Evolutionary conservation across 352 stramenopile genomes (phyloP).

Genomic region (Blastocystis sp.): DNA sequence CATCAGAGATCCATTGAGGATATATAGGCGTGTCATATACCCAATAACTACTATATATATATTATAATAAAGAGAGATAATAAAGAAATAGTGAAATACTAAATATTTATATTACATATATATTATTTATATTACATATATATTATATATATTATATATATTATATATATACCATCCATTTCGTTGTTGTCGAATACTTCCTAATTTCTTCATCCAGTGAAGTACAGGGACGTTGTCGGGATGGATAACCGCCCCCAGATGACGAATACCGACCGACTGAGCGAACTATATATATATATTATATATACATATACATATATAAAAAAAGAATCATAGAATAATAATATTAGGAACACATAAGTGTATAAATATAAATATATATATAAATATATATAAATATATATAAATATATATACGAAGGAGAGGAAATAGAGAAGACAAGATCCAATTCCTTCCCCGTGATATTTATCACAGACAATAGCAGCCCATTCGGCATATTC

Average conservation of each 20-base stretch:
- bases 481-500: conserved; percentile 23
- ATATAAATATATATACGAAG: not conserved
- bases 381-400: conserved; percentile 1
- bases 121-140: no score
- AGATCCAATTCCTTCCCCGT: conserved; percentile 21
- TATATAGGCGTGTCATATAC: conserved; percentile 2
- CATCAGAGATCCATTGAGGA: conserved; percentile 4
- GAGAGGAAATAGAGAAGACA: conserved; percentile 16
- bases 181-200: not conserved
- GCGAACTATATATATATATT: conserved; percentile 16
- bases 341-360: no score
- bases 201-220: conserved; percentile 37
- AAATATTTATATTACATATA: no score
- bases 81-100: no score
- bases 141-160: not conserved
- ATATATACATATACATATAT: not conserved
- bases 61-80: no score
- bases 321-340: conserved; percentile 12
- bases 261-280: conserved; percentile 1
- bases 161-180: conserved; percentile 1
- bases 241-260: conserved; percentile 15
- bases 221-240: conserved; percentile 25
- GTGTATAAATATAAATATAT: no score
- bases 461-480: conserved; percentile 26
- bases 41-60: conserved; percentile 32